Evolutionary conservation across 257 asterid species (phyloP).

Genomic region (Fraxinus americana): DNA sequence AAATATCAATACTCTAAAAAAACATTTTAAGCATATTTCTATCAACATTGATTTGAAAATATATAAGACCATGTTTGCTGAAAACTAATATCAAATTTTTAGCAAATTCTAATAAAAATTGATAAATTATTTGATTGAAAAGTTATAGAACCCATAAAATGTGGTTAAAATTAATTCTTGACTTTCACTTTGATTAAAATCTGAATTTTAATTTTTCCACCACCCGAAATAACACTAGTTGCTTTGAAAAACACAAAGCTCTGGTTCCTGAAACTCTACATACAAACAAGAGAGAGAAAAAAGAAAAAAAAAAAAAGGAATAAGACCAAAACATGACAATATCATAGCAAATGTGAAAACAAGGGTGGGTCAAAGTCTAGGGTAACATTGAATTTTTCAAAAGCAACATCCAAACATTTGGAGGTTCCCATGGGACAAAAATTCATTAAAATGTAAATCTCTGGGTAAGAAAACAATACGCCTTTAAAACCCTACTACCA

Average conservation of each 20-base stretch:
- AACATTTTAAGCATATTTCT: too few species aligned
- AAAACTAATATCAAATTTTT: not conserved
- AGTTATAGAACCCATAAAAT: too few species aligned
- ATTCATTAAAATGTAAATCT: constrained; percentile 20
- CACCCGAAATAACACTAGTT: too few species aligned
- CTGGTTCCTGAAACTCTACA: too few species aligned
- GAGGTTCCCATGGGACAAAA: constrained; percentile 3
- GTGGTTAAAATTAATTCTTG: too few species aligned
- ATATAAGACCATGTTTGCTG: too few species aligned
- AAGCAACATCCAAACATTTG: constrained; percentile 19
- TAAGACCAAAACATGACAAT: not conserved
- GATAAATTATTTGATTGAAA: not conserved
- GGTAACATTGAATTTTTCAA: not conserved
- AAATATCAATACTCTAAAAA: too few species aligned
- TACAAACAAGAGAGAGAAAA: not conserved
- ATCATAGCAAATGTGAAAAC: not conserved
- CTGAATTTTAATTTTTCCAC: too few species aligned
- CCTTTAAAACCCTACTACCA: constrained; percentile 18
- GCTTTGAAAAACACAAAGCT: too few species aligned
- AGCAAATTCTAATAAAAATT: not conserved
- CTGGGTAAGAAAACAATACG: constrained; percentile 15
- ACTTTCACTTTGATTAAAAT: too few species aligned
- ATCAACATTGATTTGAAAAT: too few species aligned
- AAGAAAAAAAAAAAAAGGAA: not conserved
- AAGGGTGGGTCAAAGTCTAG: not conserved